phyloP scores from a whole-genome alignment of 768 basidiomycete species.

The Gyrodon lividus region DNA sequence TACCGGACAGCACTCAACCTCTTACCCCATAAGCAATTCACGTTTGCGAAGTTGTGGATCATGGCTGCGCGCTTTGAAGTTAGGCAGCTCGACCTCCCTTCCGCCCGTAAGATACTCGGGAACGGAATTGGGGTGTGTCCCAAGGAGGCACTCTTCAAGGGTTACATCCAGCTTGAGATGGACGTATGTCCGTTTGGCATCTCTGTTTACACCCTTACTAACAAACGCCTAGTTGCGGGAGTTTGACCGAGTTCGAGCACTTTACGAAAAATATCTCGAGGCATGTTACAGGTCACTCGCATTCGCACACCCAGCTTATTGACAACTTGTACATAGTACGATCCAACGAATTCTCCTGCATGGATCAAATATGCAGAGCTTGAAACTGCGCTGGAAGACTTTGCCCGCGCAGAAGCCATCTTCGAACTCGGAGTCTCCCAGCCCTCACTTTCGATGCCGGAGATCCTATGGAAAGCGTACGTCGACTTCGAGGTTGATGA shows the following conservation, averaged over 20 bases:
- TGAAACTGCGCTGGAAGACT: slow-evolving; percentile 84
- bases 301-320: not conserved
- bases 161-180: slow-evolving; percentile 92
- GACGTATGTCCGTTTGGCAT: slow-evolving; percentile 51
- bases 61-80: slow-evolving; percentile 92
- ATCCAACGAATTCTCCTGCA: slow-evolving; percentile 85
- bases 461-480: slow-evolving; percentile 91
- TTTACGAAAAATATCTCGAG: slow-evolving; percentile 95
- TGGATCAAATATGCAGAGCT: slow-evolving; percentile 98
- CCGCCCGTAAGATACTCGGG: slow-evolving; percentile 88
- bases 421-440: slow-evolving; percentile 91
- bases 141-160: slow-evolving; percentile 93
- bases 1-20: slow-evolving; percentile 88
- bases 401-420: slow-evolving; percentile 85
- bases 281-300: slow-evolving; percentile 37
- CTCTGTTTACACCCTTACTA: slow-evolving; percentile 4
- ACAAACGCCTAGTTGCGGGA: slow-evolving; percentile 67
- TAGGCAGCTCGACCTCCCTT: slow-evolving; percentile 72
- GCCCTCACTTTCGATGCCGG: slow-evolving; percentile 88
- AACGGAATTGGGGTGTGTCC: slow-evolving; percentile 93
- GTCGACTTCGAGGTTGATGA: slow-evolving; percentile 96
- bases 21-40: slow-evolving; percentile 95
- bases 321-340: slow-evolving; percentile 49
- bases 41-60: slow-evolving; percentile 96
- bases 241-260: slow-evolving; percentile 86